Conservation (phyloP, 352 stramenopile genomes). For the Phytophthora ohioensis region DNA sequence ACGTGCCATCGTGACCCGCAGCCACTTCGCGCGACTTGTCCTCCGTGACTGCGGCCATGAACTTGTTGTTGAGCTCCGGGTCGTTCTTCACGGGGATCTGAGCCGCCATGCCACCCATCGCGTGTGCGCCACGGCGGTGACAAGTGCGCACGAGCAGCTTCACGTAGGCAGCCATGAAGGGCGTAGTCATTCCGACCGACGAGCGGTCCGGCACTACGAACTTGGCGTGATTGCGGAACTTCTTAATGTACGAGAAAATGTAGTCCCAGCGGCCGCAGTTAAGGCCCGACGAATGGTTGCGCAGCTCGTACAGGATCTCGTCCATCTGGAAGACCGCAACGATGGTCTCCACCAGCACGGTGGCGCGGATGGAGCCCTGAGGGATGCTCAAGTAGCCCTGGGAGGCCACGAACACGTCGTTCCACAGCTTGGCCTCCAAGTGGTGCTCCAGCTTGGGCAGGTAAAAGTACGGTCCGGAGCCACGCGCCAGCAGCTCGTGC, state of each 20-base stretch:
- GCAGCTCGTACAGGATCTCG: slow-evolving; percentile 96
- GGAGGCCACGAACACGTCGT: slow-evolving; percentile 96
- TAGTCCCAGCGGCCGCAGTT: slow-evolving; percentile 99
- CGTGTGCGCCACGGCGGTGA: slow-evolving; percentile 95
- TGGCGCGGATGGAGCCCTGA: slow-evolving; percentile 92
- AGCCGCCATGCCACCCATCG: slow-evolving; percentile 98
- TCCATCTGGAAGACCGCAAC: slow-evolving; percentile 98
- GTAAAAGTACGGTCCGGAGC: slow-evolving; percentile 95
- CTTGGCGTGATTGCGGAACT: slow-evolving; percentile 91
- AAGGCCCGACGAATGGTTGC: slow-evolving; percentile 95
- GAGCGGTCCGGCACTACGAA: slow-evolving; percentile 94
- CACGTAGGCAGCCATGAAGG: slow-evolving; percentile 96
- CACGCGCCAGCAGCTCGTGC: slow-evolving; percentile 83
- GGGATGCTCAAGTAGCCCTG: slow-evolving; percentile 93
- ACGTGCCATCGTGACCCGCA: slow-evolving; percentile 96
- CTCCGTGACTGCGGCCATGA: slow-evolving; percentile 89
- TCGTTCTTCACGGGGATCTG: slow-evolving; percentile 97
- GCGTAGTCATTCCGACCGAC: slow-evolving; percentile 94
- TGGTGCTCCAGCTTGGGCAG: slow-evolving; percentile 96
- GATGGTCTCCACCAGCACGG: slow-evolving; percentile 97
- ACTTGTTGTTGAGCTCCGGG: slow-evolving; percentile 86
- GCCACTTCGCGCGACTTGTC: slow-evolving; percentile 93
- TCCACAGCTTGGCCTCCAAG: slow-evolving; percentile 96
- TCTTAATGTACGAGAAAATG: slow-evolving; percentile 98
- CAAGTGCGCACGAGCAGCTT: slow-evolving; percentile 95